A percentile compares a stretch with the other conserved stretches of the same genome.
These are phyloP conservation scores for Plasmodium vivax DNA, from an alignment of 169 alveolate genomes.

Conservation along the genomic window DNA sequence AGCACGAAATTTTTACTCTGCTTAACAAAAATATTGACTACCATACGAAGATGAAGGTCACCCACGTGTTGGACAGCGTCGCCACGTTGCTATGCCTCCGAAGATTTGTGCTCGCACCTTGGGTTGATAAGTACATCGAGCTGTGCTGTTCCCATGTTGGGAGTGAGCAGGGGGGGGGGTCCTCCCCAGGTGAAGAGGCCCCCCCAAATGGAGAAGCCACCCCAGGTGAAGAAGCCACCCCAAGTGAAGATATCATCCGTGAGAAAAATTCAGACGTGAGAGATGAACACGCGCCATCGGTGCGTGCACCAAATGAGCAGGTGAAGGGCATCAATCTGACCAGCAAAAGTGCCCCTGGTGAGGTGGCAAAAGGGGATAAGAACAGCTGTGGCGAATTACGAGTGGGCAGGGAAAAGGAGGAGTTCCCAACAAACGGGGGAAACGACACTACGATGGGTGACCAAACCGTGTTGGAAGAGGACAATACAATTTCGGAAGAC, in stretches of 20 bases:
- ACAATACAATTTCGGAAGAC: background rate
- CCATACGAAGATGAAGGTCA: conserved; percentile 60
- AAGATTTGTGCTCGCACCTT: background rate
- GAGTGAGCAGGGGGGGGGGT: background rate
- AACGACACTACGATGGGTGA: background rate
- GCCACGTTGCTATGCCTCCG: conserved; percentile 39
- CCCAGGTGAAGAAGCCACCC: background rate
- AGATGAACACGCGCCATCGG: background rate
- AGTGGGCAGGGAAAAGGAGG: background rate
- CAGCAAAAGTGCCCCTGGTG: background rate
- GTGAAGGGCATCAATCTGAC: background rate
- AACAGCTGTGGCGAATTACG: background rate
- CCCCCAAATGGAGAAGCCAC: too few relatives aligned
- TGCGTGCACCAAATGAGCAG: background rate
- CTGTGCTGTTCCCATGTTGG: conserved; percentile 21
- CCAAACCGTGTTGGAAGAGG: background rate
- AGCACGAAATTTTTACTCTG: conserved; percentile 63
- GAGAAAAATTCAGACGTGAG: background rate
- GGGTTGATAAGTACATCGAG: conserved; percentile 24
- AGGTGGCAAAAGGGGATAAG: background rate
- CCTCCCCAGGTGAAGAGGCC: too few relatives aligned
- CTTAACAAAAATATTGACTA: conserved; percentile 47
- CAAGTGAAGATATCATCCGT: background rate
- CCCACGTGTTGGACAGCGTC: conserved; percentile 26
- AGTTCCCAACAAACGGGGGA: background rate